Evolutionary conservation across 371 early-diverging fungal species (phyloP).

Genomic region (Rhizopus sp.): DNA sequence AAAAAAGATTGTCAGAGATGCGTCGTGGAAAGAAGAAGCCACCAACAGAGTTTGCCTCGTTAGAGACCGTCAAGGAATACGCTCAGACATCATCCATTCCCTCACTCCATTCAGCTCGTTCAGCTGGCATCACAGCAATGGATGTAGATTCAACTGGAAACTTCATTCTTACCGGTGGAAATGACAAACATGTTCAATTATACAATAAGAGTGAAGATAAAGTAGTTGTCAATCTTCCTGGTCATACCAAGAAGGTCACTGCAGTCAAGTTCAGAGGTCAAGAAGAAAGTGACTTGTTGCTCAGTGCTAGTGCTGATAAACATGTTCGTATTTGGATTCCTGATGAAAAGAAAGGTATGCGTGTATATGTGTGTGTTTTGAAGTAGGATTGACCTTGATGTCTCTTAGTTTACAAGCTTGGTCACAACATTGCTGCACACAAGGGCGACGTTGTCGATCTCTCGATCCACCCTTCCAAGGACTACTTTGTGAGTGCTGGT

Average conservation of each 20-base stretch:
- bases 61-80: constrained; percentile 69
- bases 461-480: constrained; percentile 75
- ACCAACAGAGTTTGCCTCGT: constrained; percentile 69
- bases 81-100: constrained; percentile 54
- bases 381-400: neutral
- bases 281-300: constrained; percentile 50
- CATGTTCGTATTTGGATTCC: constrained; percentile 78
- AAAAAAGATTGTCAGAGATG: constrained; percentile 58
- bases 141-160: constrained; percentile 65
- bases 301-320: constrained; percentile 83
- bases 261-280: constrained; percentile 69
- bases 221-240: constrained; percentile 73
- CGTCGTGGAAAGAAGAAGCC: constrained; percentile 85
- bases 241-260: constrained; percentile 80
- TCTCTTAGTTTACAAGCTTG: constrained; percentile 51
- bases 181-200: constrained; percentile 77
- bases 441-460: constrained; percentile 72
- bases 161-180: constrained; percentile 78
- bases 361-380: neutral
- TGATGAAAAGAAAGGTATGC: constrained; percentile 28
- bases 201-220: constrained; percentile 67
- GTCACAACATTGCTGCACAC: constrained; percentile 67
- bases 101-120: constrained; percentile 75
- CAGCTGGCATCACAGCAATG: constrained; percentile 78
- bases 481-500: constrained; percentile 77